These are phyloP conservation scores for Coprinellus aureogranulatus DNA, from an alignment of 768 basidiomycete genomes.

Conservation along the genomic window DNA sequence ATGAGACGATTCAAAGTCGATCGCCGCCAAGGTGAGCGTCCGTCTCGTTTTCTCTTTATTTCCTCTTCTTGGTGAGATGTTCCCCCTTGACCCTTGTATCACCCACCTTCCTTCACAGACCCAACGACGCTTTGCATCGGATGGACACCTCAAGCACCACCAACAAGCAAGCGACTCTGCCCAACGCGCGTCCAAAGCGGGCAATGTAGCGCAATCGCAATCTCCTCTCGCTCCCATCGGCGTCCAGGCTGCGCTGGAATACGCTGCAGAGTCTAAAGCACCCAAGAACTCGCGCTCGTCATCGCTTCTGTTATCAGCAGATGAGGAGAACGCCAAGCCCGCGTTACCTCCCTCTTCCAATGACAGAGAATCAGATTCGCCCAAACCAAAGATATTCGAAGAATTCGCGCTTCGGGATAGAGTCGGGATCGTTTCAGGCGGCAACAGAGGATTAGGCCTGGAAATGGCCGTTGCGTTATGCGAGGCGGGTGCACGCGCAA, in stretches of 20 bases:
- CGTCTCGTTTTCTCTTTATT: too few species aligned
- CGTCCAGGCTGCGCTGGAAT: too few species aligned
- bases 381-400: slow-evolving; percentile 53
- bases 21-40: too few species aligned
- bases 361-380: slow-evolving; percentile 21
- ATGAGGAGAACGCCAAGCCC: background rate
- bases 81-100: too few species aligned
- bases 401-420: slow-evolving; percentile 58
- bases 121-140: too few species aligned
- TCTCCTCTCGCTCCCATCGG: background rate
- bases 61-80: too few species aligned
- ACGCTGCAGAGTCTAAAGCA: too few species aligned
- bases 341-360: background rate
- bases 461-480: slow-evolving; percentile 26
- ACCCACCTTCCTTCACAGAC: too few species aligned
- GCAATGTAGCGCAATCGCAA: background rate
- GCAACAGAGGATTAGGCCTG: slow-evolving; percentile 57
- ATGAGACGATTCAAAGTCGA: too few species aligned
- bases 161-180: too few species aligned
- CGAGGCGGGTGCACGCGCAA: slow-evolving; percentile 25
- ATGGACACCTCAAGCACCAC: too few species aligned
- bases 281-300: background rate
- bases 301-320: slow-evolving; percentile 3
- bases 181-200: background rate
- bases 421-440: slow-evolving; percentile 63